Conservation (phyloP, 2,329 filamentous ascomycete species). For the Aspergillus sp. region DNA sequence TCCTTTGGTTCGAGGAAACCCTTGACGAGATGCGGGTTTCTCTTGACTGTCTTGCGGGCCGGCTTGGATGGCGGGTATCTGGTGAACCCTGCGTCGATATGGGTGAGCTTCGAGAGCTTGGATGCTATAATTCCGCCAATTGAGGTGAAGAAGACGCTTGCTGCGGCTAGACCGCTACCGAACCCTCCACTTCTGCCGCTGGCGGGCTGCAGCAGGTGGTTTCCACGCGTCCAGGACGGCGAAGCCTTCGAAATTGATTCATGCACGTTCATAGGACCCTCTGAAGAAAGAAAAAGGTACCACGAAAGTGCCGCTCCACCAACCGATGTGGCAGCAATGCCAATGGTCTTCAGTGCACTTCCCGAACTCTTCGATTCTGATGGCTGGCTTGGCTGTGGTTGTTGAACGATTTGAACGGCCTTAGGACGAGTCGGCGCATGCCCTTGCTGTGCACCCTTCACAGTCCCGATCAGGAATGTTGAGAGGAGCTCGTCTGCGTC, state of each 20-base stretch:
- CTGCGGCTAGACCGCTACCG: constrained; percentile 13
- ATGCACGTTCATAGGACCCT: background rate
- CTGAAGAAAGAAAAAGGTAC: background rate
- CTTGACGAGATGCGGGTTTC: constrained; percentile 31
- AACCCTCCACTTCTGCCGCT: constrained; percentile 12
- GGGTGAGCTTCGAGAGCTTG: constrained; percentile 11
- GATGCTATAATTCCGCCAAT: constrained; percentile 8
- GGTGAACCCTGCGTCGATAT: constrained; percentile 18
- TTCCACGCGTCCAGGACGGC: background rate
- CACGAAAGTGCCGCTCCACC: background rate
- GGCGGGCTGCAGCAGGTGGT: constrained; percentile 3
- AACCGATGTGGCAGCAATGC: background rate
- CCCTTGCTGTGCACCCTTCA: constrained; percentile 19
- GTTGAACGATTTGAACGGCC: constrained; percentile 12
- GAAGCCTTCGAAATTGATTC: background rate
- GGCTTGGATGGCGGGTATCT: constrained; percentile 29
- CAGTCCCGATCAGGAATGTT: constrained; percentile 26
- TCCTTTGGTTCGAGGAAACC: constrained; percentile 44
- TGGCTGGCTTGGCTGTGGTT: constrained; percentile 3
- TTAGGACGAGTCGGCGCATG: constrained; percentile 9
- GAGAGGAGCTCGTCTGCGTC: constrained; percentile 36
- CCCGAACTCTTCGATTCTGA: background rate
- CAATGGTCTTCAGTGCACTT: background rate
- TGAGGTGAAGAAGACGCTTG: constrained; percentile 8
- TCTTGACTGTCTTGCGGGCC: constrained; percentile 30